Base-by-base conservation (phyloP, 2,329 filamentous ascomycete species). In the Coccinonectria pachysandricola region DNA sequence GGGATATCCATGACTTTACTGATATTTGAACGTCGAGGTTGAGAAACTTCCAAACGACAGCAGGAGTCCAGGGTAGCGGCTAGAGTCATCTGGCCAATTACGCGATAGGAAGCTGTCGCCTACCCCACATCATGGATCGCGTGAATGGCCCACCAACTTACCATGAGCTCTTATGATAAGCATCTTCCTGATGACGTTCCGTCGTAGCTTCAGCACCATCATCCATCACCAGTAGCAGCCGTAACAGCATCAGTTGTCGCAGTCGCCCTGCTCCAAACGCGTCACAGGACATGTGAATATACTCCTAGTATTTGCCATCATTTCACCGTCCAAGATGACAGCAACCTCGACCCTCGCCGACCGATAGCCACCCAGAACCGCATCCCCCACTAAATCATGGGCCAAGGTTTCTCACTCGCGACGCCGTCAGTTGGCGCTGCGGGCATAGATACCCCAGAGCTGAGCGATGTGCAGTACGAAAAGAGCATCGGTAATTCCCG, bases 361-460 rank as follows among this genome's bases (percentile, higher is more conserved):
- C n/a, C n/a, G n/a, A n/a, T n/a, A n/a, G n/a, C n/a, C n/a, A n/a
- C n/a, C n/a, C n/a, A n/a, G n/a, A n/a, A n/a, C n/a, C 38, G 30
- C 35, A 20, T 30, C 26, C 19, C 32, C 31, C 26, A 19, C 32
- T 26, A 36, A 27, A 38, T 42, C 40, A 98, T 98, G 91, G 91
- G 91, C 40, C 91, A 98, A 68, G 87, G 85, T 40, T 95, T 95
- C 62, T 95, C 88, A 36, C 75, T 93, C 45, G 84, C 86, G 28
- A 87, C 86, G 50, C 81, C 92, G 39, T 91, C 86, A 28, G 84
- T 85, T 37, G 91, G 87, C 52, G 82, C 85, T 28, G 87, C 87
- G 31, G 85, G 86, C 44, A 94, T 98, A 54, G 88, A 98, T 55
- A 75, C 92, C 15, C 81, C 87, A 19, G 88, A 98, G 62, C 73